Conservation (phyloP, 768 basidiomycete species). For the Rhodocollybia butyracea region DNA sequence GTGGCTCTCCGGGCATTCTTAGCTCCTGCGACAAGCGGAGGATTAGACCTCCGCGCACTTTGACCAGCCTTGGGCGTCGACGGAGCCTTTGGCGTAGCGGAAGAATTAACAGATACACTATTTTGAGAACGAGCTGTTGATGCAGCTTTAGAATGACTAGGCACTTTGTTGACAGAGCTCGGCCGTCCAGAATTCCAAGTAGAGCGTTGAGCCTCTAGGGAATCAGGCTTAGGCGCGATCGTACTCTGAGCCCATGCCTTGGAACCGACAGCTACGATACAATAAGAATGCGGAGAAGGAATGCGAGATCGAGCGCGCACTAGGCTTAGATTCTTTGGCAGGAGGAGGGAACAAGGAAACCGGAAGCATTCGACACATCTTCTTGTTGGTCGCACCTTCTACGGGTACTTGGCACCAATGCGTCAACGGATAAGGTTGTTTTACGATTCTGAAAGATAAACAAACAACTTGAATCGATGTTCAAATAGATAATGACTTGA, state of each 20-base stretch:
- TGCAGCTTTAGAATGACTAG: neutral
- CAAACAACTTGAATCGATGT: neutral
- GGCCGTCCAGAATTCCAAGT: neutral
- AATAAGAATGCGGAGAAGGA: neutral
- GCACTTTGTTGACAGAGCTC: neutral
- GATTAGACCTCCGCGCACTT: neutral
- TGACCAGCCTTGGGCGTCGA: neutral
- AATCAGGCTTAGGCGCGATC: neutral
- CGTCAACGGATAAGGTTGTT: neutral
- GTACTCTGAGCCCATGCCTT: neutral
- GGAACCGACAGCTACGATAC: constrained; percentile 1
- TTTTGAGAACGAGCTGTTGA: neutral
- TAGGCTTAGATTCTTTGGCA: neutral
- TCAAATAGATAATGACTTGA: neutral
- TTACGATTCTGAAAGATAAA: neutral
- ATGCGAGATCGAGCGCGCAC: neutral
- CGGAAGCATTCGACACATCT: neutral
- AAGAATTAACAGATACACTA: neutral
- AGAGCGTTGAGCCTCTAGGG: neutral
- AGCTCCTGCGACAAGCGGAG: neutral
- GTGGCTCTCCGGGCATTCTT: neutral
- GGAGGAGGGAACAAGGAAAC: neutral
- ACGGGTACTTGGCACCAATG: neutral
- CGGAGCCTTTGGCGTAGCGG: neutral
- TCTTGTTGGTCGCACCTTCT: constrained; percentile 4